Conservation (phyloP, 1,284 basidiomycete genomes). For the Hymenochaete sp. region DNA sequence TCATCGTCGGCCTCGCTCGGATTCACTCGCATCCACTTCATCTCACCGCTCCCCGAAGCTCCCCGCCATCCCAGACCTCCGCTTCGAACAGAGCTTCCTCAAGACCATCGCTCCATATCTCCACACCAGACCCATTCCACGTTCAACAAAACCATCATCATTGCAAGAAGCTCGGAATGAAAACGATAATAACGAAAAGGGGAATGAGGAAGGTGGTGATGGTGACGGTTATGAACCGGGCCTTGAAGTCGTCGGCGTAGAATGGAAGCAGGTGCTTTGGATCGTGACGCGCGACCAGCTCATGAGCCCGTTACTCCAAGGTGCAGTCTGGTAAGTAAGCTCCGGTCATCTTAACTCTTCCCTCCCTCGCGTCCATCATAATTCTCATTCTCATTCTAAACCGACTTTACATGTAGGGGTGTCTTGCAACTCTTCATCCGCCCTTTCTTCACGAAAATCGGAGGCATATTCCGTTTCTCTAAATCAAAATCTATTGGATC, state of each 20-base stretch:
- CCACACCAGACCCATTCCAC: conserved; percentile 28
- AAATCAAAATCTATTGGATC: not conserved
- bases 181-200: conserved; percentile 22
- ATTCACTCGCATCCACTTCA: conserved; percentile 10
- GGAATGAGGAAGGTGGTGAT: conserved; percentile 17
- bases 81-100: conserved; percentile 63
- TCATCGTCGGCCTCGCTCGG: conserved; percentile 5
- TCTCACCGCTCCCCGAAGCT: conserved; percentile 20
- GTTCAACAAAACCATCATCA: no score
- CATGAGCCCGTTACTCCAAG: conserved; percentile 58
- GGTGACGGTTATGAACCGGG: conserved; percentile 21
- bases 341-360: not conserved
- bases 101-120: conserved; percentile 50
- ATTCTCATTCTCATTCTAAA: not conserved
- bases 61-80: conserved; percentile 54
- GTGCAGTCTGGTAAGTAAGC: conserved; percentile 51
- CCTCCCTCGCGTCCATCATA: not conserved
- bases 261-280: conserved; percentile 55
- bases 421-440: conserved; percentile 28
- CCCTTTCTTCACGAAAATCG: conserved; percentile 26
- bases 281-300: conserved; percentile 61
- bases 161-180: not conserved
- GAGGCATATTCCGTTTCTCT: conserved; percentile 14
- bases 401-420: conserved; percentile 23
- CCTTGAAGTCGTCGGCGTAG: conserved; percentile 35